These are phyloP conservation scores for Dryadomyces quercus-mongolicae DNA, from an alignment of 2,329 filamentous ascomycete species.

Conservation along the genomic window DNA sequence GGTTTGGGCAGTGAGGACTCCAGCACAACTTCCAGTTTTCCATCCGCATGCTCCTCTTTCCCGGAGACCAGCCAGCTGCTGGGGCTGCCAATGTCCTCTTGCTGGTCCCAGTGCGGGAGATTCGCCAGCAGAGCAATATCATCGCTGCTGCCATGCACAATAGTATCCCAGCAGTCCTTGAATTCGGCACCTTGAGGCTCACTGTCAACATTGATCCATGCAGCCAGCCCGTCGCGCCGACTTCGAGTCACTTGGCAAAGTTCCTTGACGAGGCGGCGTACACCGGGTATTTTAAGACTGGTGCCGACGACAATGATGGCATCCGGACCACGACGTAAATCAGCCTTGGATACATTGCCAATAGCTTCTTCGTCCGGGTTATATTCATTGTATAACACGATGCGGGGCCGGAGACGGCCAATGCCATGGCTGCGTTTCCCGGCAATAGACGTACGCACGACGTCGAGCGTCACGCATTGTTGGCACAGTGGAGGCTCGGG, in stretches of 20 bases:
- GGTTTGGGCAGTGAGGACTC: slow-evolving; percentile 11
- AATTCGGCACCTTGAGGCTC: slow-evolving; percentile 75
- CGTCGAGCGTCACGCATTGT: slow-evolving; percentile 62
- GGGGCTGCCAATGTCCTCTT: slow-evolving; percentile 35
- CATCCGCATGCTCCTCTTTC: slow-evolving; percentile 25
- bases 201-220: slow-evolving; percentile 88
- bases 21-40: slow-evolving; percentile 30
- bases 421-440: slow-evolving; percentile 91
- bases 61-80: slow-evolving; percentile 25
- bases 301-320: slow-evolving; percentile 92
- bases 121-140: slow-evolving; percentile 66
- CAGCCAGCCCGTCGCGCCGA: slow-evolving; percentile 70
- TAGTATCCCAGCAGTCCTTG: slow-evolving; percentile 85
- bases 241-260: slow-evolving; percentile 79
- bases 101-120: slow-evolving; percentile 46
- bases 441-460: slow-evolving; percentile 59
- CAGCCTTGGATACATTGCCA: slow-evolving; percentile 75
- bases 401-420: slow-evolving; percentile 76
- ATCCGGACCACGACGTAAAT: slow-evolving; percentile 76
- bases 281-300: slow-evolving; percentile 87
- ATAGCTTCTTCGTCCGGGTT: slow-evolving; percentile 97
- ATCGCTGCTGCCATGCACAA: slow-evolving; percentile 80
- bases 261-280: slow-evolving; percentile 78
- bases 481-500: slow-evolving; percentile 71
- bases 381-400: slow-evolving; percentile 94